These are phyloP conservation scores for Thermoascus crustaceus DNA, from an alignment of 2,329 filamentous ascomycete genomes.

Conservation along the genomic window DNA sequence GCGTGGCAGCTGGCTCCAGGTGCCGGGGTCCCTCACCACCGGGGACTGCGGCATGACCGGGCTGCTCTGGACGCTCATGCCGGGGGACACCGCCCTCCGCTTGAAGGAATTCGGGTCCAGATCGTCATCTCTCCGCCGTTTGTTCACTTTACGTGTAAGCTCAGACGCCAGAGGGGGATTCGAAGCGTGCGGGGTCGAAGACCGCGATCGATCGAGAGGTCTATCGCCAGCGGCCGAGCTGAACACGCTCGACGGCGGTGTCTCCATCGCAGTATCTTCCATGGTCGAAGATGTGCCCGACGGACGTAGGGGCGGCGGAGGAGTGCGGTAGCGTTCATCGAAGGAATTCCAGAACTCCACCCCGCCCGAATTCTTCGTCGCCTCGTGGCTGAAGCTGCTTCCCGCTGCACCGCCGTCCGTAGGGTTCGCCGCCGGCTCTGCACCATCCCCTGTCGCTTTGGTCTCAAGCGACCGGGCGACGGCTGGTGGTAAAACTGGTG, in stretches of 20 bases:
- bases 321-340: conserved; percentile 58
- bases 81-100: conserved; percentile 80
- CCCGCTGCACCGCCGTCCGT: conserved; percentile 44
- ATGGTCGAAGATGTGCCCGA: conserved; percentile 44
- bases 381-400: conserved; percentile 68
- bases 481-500: conserved; percentile 42
- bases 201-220: conserved; percentile 28
- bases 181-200: conserved; percentile 34
- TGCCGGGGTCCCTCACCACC: conserved; percentile 59
- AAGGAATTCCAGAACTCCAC: conserved; percentile 73
- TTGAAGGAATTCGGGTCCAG: conserved; percentile 85
- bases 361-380: conserved; percentile 62
- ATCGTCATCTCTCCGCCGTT: conserved; percentile 82
- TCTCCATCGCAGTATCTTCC: conserved; percentile 33
- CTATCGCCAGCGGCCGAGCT: conserved; percentile 20
- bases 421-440: conserved; percentile 17
- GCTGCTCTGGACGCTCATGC: conserved; percentile 83
- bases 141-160: conserved; percentile 66
- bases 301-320: conserved; percentile 55
- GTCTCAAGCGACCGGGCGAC: neutral
- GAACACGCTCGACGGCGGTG: conserved; percentile 28
- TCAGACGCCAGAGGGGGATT: conserved; percentile 55
- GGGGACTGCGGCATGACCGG: conserved; percentile 76
- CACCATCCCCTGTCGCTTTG: conserved; percentile 3
- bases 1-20: conserved; percentile 64